Evolutionary conservation across 2,329 filamentous ascomycete species (phyloP), one percentile per base, ranked within the genome.

Genomic region (Ceratocystis destructans): DNA sequence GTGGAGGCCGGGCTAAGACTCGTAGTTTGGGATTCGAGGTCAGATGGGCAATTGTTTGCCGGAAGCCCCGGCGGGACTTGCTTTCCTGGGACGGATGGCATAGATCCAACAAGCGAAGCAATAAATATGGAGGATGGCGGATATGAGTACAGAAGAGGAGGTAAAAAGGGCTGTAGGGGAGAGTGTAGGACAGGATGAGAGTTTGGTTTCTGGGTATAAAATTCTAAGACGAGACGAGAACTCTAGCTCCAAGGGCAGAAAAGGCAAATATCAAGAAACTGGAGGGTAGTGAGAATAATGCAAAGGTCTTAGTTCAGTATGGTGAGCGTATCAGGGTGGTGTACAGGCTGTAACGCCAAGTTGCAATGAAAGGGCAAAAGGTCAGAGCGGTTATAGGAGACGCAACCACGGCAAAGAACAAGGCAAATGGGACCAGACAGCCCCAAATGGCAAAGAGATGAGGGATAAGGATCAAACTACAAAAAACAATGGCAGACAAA

Each of bases 11-110:
- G 22, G 10, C 28, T 44, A 3, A 50, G 22, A 50, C 31, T 33
- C 10, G 5, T 61, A n/a, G 31, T 15, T 64, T 67, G 61, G 20
- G 53, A 62, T 45, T 64, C 62, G 8, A 61, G 28, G 22, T 57
- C 53, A 15, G 53, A 8, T 33, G 20, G 12, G 53, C 10, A 57
- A 28, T 5, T 57, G 25, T 17, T 61, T 53, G 45, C 41, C 50
- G 33, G 48, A 12, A 50, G 65, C 37, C 31, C 55, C 22, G 53
- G 22, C n/a, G n/a, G 33, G 31, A 10, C 57, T 50, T 55, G 25
- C 20, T 41, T 63, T 61, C 46, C 57, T 50, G 59, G 17, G 10
- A 10, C 22, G 33, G 53, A 10, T 50, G 25, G 12, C 53, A 57
- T 57, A 22, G 22, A 41, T 15, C 10, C 37, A 41, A 41, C 37